A percentile compares a stretch with the other conserved stretches of the same genome.
Evolutionary conservation across 2,329 filamentous ascomycete species (phyloP).

Genomic region (Rhinocladiella similis): DNA sequence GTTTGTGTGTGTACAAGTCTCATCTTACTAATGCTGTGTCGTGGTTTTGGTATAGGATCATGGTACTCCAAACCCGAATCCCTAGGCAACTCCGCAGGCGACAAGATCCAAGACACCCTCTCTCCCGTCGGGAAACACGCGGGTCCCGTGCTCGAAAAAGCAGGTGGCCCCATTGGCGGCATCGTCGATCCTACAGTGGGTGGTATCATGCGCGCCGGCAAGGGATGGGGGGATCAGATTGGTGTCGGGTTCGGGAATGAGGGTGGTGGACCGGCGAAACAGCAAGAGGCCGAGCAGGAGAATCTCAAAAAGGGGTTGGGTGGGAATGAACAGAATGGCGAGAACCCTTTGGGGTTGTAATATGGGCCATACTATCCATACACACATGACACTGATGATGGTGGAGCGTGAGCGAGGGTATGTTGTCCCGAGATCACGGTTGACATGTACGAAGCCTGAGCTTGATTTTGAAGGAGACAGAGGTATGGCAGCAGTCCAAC

Average conservation of each 20-base stretch:
- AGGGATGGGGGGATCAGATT: constrained; percentile 26
- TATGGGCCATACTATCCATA: not conserved
- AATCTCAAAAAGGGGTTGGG: constrained; percentile 29
- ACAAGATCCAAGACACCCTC: constrained; percentile 28
- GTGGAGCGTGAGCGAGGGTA: no score
- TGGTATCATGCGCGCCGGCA: constrained; percentile 28
- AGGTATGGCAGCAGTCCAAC: no score
- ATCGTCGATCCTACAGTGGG: constrained; percentile 31
- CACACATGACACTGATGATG: no score
- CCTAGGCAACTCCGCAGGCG: no score
- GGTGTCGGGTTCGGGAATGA: constrained; percentile 29
- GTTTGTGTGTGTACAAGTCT: no score
- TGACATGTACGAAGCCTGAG: no score
- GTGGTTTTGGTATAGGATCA: no score
- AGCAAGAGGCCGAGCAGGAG: constrained; percentile 24
- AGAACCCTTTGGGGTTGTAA: constrained; percentile 31
- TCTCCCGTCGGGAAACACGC: constrained; percentile 30
- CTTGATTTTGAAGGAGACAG: no score
- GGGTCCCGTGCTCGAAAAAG: constrained; percentile 29
- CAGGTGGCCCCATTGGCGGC: constrained; percentile 26
- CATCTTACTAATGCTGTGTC: no score
- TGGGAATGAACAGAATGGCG: constrained; percentile 30
- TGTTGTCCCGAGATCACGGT: not conserved
- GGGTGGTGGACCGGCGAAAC: constrained; percentile 28
- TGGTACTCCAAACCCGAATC: no score